phyloP scores from a whole-genome alignment of 148 eudicot species.

The Chenopodium suecicum region DNA sequence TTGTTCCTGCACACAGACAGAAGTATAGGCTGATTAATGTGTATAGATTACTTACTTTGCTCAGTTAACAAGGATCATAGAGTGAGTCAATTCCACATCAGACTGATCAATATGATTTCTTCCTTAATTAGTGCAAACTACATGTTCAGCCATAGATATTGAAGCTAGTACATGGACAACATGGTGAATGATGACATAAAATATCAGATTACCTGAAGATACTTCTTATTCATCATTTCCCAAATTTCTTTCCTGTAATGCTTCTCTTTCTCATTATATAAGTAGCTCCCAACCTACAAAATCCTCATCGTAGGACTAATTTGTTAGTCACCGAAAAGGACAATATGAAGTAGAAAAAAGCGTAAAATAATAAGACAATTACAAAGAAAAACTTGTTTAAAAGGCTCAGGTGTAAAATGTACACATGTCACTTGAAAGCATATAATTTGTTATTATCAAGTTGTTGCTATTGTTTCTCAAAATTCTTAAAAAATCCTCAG shows the following conservation, averaged over 20 bases:
- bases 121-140: background rate
- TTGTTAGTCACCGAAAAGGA: background rate
- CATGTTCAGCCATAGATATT: background rate
- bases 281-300: slow-evolving; percentile 28
- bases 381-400: background rate
- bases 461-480: background rate
- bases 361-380: background rate
- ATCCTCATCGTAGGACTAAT: background rate
- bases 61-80: background rate
- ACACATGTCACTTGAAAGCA: slow-evolving; percentile 1
- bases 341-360: background rate
- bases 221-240: slow-evolving; percentile 35
- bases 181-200: background rate
- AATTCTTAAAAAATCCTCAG: background rate
- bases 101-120: background rate
- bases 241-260: slow-evolving; percentile 32
- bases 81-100: background rate
- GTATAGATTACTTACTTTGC: background rate
- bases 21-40: slow-evolving; percentile 1
- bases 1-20: slow-evolving; percentile 31
- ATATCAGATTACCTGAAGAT: slow-evolving; percentile 29
- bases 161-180: background rate
- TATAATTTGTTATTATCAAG: background rate
- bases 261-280: slow-evolving; percentile 30
- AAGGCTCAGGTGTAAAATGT: background rate